Evolutionary conservation across 176 grass and related monocot genomes (phyloP).

Genomic region (Calamus simplicifolius): DNA sequence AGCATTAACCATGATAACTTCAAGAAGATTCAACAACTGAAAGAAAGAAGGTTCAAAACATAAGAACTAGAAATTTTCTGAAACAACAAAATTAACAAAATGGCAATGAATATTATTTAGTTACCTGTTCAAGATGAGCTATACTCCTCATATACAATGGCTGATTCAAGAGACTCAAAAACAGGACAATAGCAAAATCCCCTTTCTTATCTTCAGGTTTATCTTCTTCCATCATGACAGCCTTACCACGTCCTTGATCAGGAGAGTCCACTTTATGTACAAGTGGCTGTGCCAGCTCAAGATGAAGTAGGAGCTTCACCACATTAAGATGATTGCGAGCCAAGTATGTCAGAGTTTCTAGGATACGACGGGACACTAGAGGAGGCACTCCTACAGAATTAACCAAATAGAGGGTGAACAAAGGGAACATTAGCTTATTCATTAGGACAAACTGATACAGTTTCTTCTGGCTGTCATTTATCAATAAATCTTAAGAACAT

Average conservation of each 20-base stretch:
- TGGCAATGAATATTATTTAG: no score
- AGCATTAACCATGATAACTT: constrained; percentile 85
- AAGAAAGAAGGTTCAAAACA: constrained; percentile 15
- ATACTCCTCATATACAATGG: constrained; percentile 97
- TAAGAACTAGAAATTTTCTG: no score
- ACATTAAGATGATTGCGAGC: constrained; percentile 93
- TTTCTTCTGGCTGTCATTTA: no score
- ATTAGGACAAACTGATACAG: no score
- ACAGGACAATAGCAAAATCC: constrained; percentile 68
- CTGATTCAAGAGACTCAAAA: constrained; percentile 79
- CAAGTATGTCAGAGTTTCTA: constrained; percentile 92
- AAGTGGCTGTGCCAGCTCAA: constrained; percentile 49
- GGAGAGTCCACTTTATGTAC: constrained; percentile 21
- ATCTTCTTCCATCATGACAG: constrained; percentile 49
- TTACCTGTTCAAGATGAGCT: constrained; percentile 97
- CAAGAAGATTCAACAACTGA: constrained; percentile 93
- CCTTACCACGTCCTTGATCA: constrained; percentile 70
- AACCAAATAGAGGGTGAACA: no score
- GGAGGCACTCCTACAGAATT: constrained; percentile 68
- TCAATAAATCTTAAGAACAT: no score
- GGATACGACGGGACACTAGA: constrained; percentile 81
- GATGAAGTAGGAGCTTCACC: constrained; percentile 81
- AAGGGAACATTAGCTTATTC: no score
- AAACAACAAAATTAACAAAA: no score
- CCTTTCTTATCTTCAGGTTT: constrained; percentile 35